Base-by-base conservation (phyloP, 805 yeast genomes). In the Saccharomycopsis malanga region DNA sequence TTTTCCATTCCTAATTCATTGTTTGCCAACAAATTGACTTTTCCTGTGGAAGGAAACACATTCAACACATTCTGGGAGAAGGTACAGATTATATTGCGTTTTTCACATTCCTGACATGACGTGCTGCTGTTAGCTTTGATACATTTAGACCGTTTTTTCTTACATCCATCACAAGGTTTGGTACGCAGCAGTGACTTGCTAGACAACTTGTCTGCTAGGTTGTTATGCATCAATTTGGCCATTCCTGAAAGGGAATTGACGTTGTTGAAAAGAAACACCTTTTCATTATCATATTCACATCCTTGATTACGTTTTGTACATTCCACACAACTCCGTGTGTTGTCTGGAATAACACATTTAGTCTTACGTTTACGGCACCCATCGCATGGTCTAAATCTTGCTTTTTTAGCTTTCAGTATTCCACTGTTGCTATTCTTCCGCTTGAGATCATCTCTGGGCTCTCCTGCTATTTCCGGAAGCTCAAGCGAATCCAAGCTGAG, bases 311-410 rank as follows among this genome's bases (percentile, higher is more conserved):
- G 61, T 17, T 61, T 58, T 3, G 54, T 49, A 40, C 69, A 65
- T 48, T 62, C 64, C 7, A 56, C 37, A 45, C 69, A 65, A 7
- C 52, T 49, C 14, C 44, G 35, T 1, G 57, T 39, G 3, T 49
- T 52, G 7, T 54, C 58, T 2, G 57, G 57, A 2, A 63, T 53
- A n/a, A 58, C 49, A 36, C 69, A 65, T 48, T 61, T 59, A 0
- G 64, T 62, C 54, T 65, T 67, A 27, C 70, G 58, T 29, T 61
- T 56, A n/a, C 69, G 53, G 46, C 71, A 67, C 5, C 61, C 63
- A 38, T 62, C 58, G 46, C 71, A 67, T 4, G 71, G 71, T 23
- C 66, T 59, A 7, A 59, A 59, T 48, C 66, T 58, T 12, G 54
- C 20, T 29, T 45, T 46, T 27, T 53, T 53, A 1, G 42, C 39